These are phyloP conservation scores for Linum usitatissimum DNA, from an alignment of 345 rosid genomes.

Conservation along the genomic window DNA sequence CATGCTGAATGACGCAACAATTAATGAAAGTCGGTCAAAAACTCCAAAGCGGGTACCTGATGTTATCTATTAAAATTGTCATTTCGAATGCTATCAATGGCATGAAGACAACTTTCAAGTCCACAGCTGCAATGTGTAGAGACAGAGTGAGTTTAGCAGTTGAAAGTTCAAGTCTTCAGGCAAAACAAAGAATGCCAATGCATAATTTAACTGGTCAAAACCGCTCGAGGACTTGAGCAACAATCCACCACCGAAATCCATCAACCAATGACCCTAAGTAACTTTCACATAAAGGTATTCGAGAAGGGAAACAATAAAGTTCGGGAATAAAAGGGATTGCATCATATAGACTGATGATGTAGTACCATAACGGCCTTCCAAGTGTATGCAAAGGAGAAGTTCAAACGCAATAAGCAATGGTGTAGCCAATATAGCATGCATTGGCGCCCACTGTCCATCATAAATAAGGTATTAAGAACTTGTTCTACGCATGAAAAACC, in stretches of 20 bases:
- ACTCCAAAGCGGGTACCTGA: constrained; percentile 44
- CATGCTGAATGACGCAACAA: not conserved
- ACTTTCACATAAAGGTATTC: not conserved
- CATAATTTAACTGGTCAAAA: not conserved
- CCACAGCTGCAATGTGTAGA: constrained; percentile 44
- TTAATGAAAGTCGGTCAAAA: not conserved
- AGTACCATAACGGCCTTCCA: constrained; percentile 54
- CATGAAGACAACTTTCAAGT: constrained; percentile 70
- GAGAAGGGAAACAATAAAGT: not conserved
- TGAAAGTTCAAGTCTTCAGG: not conserved
- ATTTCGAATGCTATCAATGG: constrained; percentile 65
- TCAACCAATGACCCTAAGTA: not conserved
- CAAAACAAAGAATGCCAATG: not conserved
- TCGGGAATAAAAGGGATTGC: constrained; percentile 6
- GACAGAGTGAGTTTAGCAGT: constrained; percentile 14
- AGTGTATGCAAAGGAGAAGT: constrained; percentile 65
- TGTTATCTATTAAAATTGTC: constrained; percentile 68
- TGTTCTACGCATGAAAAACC: not conserved
- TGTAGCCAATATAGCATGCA: constrained; percentile 58
- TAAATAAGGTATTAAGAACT: constrained; percentile 12
- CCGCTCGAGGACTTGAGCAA: too few relatives aligned
- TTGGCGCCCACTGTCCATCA: constrained; percentile 86
- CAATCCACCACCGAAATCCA: too few relatives aligned
- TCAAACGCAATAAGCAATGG: constrained; percentile 85
- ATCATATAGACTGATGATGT: constrained; percentile 5